Evolutionary conservation across 768 basidiomycete species (phyloP), one percentile per base, ranked within the genome.

Genomic region (Phylloporus sp.): DNA sequence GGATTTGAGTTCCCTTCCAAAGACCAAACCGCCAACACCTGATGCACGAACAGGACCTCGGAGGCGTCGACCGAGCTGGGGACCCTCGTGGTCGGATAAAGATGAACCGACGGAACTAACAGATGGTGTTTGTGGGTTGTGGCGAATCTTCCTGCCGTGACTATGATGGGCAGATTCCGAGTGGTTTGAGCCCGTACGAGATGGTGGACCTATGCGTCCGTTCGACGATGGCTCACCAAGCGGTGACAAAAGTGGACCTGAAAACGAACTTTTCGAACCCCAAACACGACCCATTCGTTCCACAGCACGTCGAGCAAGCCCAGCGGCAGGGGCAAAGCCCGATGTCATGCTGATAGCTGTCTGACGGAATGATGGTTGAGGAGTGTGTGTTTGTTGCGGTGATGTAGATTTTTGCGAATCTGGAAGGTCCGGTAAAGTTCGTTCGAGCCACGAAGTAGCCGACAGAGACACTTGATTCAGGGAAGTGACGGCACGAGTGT

Each of bases 261-360:
- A 67, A 42, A 66, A 51, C 7, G 68, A 59, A 24, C 52, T 29
- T 53, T 65, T 71, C 23, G 71, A 72, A 42, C 75, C 80, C 76
- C 76, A 82, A 18, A 77, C 81, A 32, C 79, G 76, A 31, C 82
- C 81, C 71, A 89, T 79, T 64, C 80, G 84, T 68, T 88, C 86
- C 4, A 86, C 85, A 4, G 88, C 86, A 46, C 83, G 77, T 58
- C 81, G 83, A 9, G 86, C 87, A 9, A 86, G 72, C 9, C 85
- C 86, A 15, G 84, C 84, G 18, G 82, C 83, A 22, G 85, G 84
- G 3, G 81, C 80, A 38, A 86, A 73, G 33, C 80, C 75, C 31
- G 73, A 75, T 3, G 83, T 78, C 70, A 89, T 81, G 56, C 85
- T 87, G 52, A 88, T 75, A 15, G 86, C 77, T n/a, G 83, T 80